Percentiles rank a stretch among this genome's conserved stretches.
Evolutionary conservation across 1,284 basidiomycete species (phyloP).

Genomic region (Irpex sp.): DNA sequence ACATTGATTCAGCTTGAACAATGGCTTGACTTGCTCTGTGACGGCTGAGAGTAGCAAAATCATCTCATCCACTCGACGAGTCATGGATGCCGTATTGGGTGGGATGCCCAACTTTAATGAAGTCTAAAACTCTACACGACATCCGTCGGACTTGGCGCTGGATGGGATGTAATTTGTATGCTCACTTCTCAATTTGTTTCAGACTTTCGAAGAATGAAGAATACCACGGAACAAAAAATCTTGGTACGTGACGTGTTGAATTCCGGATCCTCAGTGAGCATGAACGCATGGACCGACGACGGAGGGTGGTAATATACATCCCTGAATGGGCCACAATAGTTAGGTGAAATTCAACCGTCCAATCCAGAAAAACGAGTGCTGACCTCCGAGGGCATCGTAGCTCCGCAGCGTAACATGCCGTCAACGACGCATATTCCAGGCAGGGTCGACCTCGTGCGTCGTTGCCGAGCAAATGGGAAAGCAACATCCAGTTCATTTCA

Average conservation of each 20-base stretch:
- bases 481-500: neutral
- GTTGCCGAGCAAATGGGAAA: neutral
- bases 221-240: neutral
- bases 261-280: neutral
- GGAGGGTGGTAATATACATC: neutral
- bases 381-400: neutral
- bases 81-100: neutral
- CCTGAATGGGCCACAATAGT: too few relatives aligned
- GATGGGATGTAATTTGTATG: neutral
- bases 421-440: neutral
- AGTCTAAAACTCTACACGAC: neutral
- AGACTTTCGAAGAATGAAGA: neutral
- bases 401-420: neutral
- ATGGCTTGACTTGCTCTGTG: too few relatives aligned
- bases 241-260: neutral
- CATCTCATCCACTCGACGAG: neutral
- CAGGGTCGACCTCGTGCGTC: neutral
- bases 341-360: too few relatives aligned
- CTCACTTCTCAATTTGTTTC: neutral
- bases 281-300: neutral
- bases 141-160: neutral
- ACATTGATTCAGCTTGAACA: neutral
- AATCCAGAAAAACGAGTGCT: neutral
- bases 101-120: neutral
- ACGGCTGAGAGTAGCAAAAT: too few relatives aligned